Evolutionary conservation across 768 basidiomycete genomes (phyloP).

Genomic region (Serendipita sp.): DNA sequence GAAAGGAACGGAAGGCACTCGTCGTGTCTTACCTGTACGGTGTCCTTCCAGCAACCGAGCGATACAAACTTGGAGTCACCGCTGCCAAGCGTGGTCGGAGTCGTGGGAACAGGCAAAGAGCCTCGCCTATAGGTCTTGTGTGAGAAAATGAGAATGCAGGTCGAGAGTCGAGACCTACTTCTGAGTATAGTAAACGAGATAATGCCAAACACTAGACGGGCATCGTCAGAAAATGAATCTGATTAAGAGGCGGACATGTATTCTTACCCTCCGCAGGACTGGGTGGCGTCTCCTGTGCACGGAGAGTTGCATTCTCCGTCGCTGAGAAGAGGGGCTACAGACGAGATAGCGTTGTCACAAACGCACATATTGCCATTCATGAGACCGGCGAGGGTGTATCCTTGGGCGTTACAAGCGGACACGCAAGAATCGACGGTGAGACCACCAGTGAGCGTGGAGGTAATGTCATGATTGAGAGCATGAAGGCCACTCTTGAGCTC

Average conservation of each 20-base stretch:
- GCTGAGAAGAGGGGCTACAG: background rate
- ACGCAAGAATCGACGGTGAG: slow-evolving; percentile 4
- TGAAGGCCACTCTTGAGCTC: background rate
- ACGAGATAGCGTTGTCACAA: slow-evolving; percentile 7
- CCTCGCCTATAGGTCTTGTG: background rate
- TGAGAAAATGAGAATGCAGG: background rate
- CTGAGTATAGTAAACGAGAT: background rate
- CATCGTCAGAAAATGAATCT: background rate
- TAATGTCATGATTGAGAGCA: slow-evolving; percentile 1
- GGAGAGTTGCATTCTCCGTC: background rate
- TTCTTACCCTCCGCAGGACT: background rate
- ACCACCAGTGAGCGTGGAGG: background rate
- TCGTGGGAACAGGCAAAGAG: background rate
- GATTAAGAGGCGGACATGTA: background rate
- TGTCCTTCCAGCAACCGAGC: background rate
- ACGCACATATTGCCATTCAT: background rate
- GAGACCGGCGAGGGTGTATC: slow-evolving; percentile 8
- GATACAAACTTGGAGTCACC: background rate
- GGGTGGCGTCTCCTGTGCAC: background rate
- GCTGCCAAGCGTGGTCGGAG: background rate
- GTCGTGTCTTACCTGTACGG: background rate
- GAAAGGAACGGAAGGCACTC: no score
- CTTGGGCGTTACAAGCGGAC: slow-evolving; percentile 3
- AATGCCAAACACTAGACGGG: background rate
- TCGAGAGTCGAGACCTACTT: background rate